Evolutionary conservation across 257 asterid genomes (phyloP).

Genomic region (Lavandula angustifolia): DNA sequence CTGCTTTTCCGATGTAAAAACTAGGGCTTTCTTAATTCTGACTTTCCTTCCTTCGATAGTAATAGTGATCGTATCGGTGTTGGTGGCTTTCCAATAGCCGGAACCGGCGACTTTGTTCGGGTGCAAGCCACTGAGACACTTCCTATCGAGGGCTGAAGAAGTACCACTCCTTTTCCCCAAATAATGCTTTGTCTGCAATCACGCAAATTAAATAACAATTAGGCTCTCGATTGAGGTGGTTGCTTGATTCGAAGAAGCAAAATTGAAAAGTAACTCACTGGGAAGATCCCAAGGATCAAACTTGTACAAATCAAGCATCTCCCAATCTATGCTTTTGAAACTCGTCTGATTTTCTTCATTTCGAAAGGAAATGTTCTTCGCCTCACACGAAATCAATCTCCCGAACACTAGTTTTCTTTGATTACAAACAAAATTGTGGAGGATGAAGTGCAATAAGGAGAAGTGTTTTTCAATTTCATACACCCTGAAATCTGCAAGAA

Average conservation of each 20-base stretch:
- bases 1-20: constrained; percentile 80
- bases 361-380: too few relatives aligned
- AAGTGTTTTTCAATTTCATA: too few relatives aligned
- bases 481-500: too few relatives aligned
- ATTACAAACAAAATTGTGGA: too few relatives aligned
- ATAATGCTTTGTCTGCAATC: constrained; percentile 65
- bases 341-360: too few relatives aligned
- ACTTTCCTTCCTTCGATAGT: constrained; percentile 75
- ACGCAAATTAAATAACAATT: constrained; percentile 29
- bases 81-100: constrained; percentile 98
- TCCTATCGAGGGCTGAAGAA: constrained; percentile 76
- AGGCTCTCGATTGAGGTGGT: neutral
- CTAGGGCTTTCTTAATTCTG: constrained; percentile 86
- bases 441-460: too few relatives aligned
- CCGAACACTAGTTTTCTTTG: too few relatives aligned
- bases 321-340: too few relatives aligned
- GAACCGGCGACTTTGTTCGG: constrained; percentile 88
- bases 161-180: too few relatives aligned
- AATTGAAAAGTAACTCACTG: constrained; percentile 41
- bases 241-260: too few relatives aligned
- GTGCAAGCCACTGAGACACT: constrained; percentile 85
- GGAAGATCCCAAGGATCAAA: constrained; percentile 89
- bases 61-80: constrained; percentile 74
- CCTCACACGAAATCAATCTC: too few relatives aligned
- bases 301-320: constrained; percentile 81